Percentiles rank a stretch among this genome's conserved stretches.
phyloP scores from a whole-genome alignment of 1,139 yeast species.

The Taphrina confusa region DNA sequence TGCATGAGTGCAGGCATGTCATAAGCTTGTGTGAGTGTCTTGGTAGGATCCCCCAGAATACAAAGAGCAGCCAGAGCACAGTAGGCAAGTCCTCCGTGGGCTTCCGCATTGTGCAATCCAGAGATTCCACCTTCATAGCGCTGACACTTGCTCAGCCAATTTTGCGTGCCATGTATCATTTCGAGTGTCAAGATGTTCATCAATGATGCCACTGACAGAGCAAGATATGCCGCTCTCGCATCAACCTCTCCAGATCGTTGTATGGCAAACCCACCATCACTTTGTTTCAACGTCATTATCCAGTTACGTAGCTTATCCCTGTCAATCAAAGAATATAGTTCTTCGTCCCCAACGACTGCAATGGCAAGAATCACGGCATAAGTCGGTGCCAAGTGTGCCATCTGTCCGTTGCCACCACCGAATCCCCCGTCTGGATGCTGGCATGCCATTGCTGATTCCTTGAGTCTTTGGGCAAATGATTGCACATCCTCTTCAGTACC shows the following conservation, averaged over 20 bases:
- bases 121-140: slow-evolving; percentile 96
- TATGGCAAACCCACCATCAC: slow-evolving; percentile 75
- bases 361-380: slow-evolving; percentile 75
- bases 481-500: slow-evolving; percentile 32
- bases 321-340: slow-evolving; percentile 53
- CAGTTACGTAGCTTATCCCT: slow-evolving; percentile 58
- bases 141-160: slow-evolving; percentile 74
- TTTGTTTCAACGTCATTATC: slow-evolving; percentile 64
- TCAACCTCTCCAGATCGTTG: slow-evolving; percentile 81
- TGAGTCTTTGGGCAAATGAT: slow-evolving; percentile 44
- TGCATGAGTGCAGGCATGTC: slow-evolving; percentile 40
- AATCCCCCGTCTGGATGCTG: slow-evolving; percentile 58
- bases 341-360: slow-evolving; percentile 56
- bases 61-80: slow-evolving; percentile 80
- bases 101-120: slow-evolving; percentile 78
- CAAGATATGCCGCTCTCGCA: slow-evolving; percentile 84
- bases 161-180: slow-evolving; percentile 55
- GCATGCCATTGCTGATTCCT: slow-evolving; percentile 42
- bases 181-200: slow-evolving; percentile 66
- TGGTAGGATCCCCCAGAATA: slow-evolving; percentile 50
- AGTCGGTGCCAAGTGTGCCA: slow-evolving; percentile 81
- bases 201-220: slow-evolving; percentile 69
- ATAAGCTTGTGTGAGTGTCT: slow-evolving; percentile 43
- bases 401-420: slow-evolving; percentile 80
- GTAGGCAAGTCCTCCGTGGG: slow-evolving; percentile 95